Evolutionary conservation across 495 filamentous ascomycete genomes (phyloP), one percentile per base, ranked within the genome.

Genomic region (Aspergillus homomorphus): DNA sequence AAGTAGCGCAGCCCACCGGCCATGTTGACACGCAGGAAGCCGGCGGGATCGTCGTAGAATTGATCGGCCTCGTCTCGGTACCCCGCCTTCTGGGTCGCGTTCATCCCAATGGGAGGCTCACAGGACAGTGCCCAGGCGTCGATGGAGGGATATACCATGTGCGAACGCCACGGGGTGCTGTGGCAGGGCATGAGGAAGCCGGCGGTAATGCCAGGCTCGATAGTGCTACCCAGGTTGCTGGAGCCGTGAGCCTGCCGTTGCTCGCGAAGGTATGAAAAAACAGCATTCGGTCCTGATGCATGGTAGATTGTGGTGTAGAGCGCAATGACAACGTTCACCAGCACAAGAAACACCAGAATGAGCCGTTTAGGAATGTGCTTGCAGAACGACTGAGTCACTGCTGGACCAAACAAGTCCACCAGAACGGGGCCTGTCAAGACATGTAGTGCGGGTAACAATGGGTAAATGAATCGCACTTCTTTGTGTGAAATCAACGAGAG

Each of bases 151-250:
- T 90, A 81, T 42, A 92, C 78, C 30, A 98, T 80, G 66, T 92
- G 90, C 6, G 87, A 89, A 57, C 91, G 88, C 95, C 94, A 98
- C n/a, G 94, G 93, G 9, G 92, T 97, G 62, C 88, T 89, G 77
- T 98, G 95, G 73, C 94, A 98, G 16, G 95, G 94, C 81, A 94
- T 96, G n/a, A 98, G 80, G 73, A 98, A 97, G 4, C 87, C 90
- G 7, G 85, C 87, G 41, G 90, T 91, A 26, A 87, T 85, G 28
- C 67, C 69, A 1, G 59, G 19, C 8, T 50, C 24, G 0, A 52
- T 7, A 7, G 30, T 21, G 30, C 42, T 48, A 18, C 49, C 19
- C 19, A 54, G 9, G 24, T 60, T 2, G 45, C 19, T 41, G 5
- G 68, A 68, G 63, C 80, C 76, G 51, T 82, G 69, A 18, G 64